Evolutionary conservation across 2,329 filamentous ascomycete genomes (phyloP).

Genomic region (Alternaria atra): DNA sequence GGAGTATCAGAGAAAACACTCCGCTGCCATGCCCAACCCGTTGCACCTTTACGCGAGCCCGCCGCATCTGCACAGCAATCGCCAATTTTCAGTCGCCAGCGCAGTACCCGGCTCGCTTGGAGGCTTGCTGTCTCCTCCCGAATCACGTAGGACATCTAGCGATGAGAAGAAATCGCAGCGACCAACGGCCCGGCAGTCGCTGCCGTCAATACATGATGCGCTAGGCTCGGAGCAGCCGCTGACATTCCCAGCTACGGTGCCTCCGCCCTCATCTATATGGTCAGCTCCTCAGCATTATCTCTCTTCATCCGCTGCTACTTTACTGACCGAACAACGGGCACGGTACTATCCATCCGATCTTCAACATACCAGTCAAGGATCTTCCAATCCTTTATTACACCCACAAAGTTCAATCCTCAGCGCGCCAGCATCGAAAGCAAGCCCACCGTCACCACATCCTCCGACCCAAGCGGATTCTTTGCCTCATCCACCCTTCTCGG

Average conservation of each 20-base stretch:
- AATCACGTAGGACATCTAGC: constrained; percentile 70
- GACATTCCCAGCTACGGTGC: constrained; percentile 49
- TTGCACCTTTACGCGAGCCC: constrained; percentile 58
- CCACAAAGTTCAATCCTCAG: constrained; percentile 46
- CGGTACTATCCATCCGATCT: constrained; percentile 42
- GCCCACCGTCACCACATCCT: constrained; percentile 43
- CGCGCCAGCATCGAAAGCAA: constrained; percentile 37
- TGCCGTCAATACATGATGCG: constrained; percentile 80
- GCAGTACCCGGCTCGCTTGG: constrained; percentile 57
- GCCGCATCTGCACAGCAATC: constrained; percentile 56
- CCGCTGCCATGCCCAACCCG: constrained; percentile 49
- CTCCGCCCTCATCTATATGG: constrained; percentile 38
- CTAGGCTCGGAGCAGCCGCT: constrained; percentile 62
- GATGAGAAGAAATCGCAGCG: constrained; percentile 64
- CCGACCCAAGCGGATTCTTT: constrained; percentile 41
- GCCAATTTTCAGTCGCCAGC: constrained; percentile 51
- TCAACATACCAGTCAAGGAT: constrained; percentile 39
- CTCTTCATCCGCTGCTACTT: constrained; percentile 38
- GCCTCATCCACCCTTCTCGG: constrained; percentile 39
- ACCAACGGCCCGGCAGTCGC: constrained; percentile 67
- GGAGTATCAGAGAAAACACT: constrained; percentile 55
- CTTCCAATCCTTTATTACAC: constrained; percentile 45
- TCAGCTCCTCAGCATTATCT: constrained; percentile 45
- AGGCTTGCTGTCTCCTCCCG: constrained; percentile 72
- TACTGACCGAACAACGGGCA: constrained; percentile 41